These are phyloP conservation scores for Nicotiana sylvestris DNA, from an alignment of 257 asterid genomes.

Conservation along the genomic window DNA sequence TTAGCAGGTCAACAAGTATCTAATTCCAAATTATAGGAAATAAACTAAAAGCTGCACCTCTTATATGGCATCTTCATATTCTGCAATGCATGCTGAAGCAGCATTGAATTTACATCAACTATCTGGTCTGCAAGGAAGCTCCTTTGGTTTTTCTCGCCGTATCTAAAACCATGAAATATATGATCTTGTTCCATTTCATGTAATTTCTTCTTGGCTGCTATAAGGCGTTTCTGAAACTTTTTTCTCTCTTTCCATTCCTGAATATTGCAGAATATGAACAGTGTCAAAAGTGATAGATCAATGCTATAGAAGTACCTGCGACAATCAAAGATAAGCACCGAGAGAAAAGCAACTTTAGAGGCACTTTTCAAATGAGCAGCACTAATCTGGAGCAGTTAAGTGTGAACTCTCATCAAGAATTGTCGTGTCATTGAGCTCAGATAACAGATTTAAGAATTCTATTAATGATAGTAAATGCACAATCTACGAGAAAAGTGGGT, in stretches of 20 bases:
- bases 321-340: not conserved
- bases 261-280: conserved; percentile 18
- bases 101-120: conserved; percentile 60
- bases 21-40: not conserved
- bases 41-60: conserved; percentile 41
- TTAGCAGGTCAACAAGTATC: not conserved
- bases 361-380: not conserved
- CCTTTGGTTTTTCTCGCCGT: conserved; percentile 71
- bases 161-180: conserved; percentile 71
- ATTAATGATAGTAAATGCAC: not conserved
- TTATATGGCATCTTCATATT: conserved; percentile 29
- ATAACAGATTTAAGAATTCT: not conserved
- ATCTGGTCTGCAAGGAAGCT: conserved; percentile 76
- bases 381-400: conserved; percentile 1
- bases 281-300: conserved; percentile 14
- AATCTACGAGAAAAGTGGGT: not conserved
- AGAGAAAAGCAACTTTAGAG: conserved; percentile 6
- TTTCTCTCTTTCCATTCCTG: conserved; percentile 98
- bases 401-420: conserved; percentile 1
- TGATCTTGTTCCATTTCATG: conserved; percentile 84
- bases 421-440: not conserved
- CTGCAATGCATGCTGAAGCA: conserved; percentile 68
- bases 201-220: conserved; percentile 87
- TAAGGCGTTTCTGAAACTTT: conserved; percentile 66
- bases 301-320: not conserved